Percentiles rank a stretch among this genome's conserved stretches.
Evolutionary conservation across 2,329 filamentous ascomycete species (phyloP).

Genomic region (Aspergillus bombycis): DNA sequence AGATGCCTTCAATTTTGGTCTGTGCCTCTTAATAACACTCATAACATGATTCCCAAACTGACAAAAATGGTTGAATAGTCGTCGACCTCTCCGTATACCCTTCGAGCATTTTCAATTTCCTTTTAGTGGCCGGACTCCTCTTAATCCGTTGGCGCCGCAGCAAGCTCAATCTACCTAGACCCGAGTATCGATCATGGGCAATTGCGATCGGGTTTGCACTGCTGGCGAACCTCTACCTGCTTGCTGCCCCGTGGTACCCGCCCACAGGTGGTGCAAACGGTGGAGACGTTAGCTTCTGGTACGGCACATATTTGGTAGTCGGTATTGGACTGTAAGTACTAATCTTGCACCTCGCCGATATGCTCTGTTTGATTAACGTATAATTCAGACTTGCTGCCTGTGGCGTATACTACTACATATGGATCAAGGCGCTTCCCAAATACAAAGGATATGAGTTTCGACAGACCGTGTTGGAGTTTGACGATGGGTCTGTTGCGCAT

Average conservation of each 20-base stretch:
- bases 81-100: slow-evolving; percentile 65
- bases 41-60: neutral
- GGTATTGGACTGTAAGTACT: slow-evolving; percentile 65
- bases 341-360: neutral
- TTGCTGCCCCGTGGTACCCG: slow-evolving; percentile 74
- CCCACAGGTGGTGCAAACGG: slow-evolving; percentile 61
- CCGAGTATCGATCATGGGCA: slow-evolving; percentile 64
- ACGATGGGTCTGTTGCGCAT: slow-evolving; percentile 53
- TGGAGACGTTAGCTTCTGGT: slow-evolving; percentile 74
- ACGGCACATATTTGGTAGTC: slow-evolving; percentile 68
- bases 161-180: slow-evolving; percentile 50
- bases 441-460: slow-evolving; percentile 59
- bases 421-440: slow-evolving; percentile 61
- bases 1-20: slow-evolving; percentile 66
- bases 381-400: slow-evolving; percentile 54
- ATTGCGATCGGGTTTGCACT: slow-evolving; percentile 62
- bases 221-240: slow-evolving; percentile 61
- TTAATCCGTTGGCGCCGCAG: slow-evolving; percentile 60
- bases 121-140: slow-evolving; percentile 61
- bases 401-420: slow-evolving; percentile 60
- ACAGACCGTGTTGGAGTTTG: slow-evolving; percentile 57
- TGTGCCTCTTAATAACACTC: neutral
- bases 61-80: slow-evolving; percentile 43
- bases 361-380: neutral
- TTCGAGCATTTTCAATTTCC: slow-evolving; percentile 58